Conservation (phyloP, 192 early-diverging fungal species). For the Diversispora epigaea region DNA sequence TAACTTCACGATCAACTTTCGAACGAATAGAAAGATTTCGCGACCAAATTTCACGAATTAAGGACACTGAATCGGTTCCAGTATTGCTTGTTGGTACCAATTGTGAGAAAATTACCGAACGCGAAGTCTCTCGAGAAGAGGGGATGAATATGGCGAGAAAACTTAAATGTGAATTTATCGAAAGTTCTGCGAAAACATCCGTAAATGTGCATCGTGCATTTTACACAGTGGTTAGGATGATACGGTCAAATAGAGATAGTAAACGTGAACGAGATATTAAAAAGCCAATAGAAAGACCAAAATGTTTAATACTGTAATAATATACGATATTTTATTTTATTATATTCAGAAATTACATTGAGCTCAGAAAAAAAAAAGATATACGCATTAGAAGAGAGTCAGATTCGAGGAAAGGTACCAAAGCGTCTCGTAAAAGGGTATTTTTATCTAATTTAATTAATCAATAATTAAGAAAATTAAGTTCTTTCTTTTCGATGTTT, state of each 20-base stretch:
- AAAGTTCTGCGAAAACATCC: conserved; percentile 86
- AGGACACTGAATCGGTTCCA: conserved; percentile 82
- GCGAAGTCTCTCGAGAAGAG: conserved; percentile 84
- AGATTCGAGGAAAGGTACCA: no score
- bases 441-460: no score
- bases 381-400: no score
- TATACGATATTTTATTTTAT: no score
- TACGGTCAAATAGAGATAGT: conserved; percentile 60
- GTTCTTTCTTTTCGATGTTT: no score
- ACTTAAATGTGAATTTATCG: conserved; percentile 81
- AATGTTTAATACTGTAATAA: not conserved
- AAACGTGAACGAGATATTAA: not conserved
- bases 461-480: no score
- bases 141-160: conserved; percentile 73
- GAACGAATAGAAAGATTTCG: conserved; percentile 82
- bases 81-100: conserved; percentile 96
- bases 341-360: no score
- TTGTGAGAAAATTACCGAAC: conserved; percentile 79
- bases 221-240: conserved; percentile 79
- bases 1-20: conserved; percentile 85
- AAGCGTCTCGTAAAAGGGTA: no score
- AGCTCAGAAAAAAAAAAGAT: no score
- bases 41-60: conserved; percentile 86
- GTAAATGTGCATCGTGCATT: conserved; percentile 91
- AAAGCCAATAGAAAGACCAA: conserved; percentile 30